Conservation (phyloP, 441 rosid genomes). For the Pelargonium cotyledonis region DNA sequence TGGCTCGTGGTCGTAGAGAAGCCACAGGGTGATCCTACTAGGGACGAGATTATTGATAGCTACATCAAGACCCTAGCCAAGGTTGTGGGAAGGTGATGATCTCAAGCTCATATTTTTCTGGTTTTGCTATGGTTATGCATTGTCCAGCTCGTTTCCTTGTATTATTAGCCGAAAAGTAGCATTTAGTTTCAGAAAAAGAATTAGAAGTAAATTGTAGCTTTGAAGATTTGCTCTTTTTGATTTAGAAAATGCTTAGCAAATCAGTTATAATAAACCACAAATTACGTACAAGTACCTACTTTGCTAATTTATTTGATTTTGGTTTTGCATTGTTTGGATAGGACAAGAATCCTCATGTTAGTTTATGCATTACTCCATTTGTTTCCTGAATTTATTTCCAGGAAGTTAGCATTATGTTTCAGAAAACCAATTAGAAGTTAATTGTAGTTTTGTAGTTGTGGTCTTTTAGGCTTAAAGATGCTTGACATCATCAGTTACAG, state of each 20-base stretch:
- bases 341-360: background rate
- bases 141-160: background rate
- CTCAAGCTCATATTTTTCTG: background rate
- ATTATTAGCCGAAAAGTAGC: background rate
- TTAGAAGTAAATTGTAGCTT: background rate
- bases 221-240: background rate
- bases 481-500: background rate
- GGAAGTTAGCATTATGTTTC: background rate
- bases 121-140: background rate
- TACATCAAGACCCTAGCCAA: constrained; percentile 63
- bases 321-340: background rate
- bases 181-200: background rate
- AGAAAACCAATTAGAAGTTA: background rate
- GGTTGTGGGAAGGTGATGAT: constrained; percentile 58
- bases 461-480: background rate
- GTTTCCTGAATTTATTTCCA: background rate
- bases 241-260: background rate
- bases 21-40: constrained; percentile 54
- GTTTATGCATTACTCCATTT: background rate
- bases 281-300: too few relatives aligned
- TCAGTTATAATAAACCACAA: background rate
- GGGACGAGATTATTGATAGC: constrained; percentile 70
- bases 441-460: background rate
- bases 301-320: too few relatives aligned
- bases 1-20: constrained; percentile 82